A percentile compares a stretch with the other conserved stretches of the same genome.
Evolutionary conservation across 192 early-diverging fungal genomes (phyloP).

Genomic region (Backusella parvicylindrica): DNA sequence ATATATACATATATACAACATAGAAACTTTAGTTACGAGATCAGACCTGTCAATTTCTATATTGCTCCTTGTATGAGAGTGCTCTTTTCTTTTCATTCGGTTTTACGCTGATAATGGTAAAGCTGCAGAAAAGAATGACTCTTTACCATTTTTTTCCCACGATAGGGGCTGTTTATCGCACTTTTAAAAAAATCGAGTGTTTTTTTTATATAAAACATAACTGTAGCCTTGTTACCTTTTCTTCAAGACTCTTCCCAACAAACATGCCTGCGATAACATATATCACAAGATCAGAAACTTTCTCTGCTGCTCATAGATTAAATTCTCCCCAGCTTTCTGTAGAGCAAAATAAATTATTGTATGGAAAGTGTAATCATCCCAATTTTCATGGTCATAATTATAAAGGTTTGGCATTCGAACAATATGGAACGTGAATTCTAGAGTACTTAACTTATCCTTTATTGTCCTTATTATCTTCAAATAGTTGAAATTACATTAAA

Average conservation of each 20-base stretch:
- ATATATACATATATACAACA: no score
- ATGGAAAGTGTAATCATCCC: constrained; percentile 86
- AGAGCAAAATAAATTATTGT: constrained; percentile 70
- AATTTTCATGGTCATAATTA: constrained; percentile 94
- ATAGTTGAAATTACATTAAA: constrained; percentile 69
- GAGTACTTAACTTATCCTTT: not conserved
- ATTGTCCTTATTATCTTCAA: not conserved
- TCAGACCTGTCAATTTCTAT: no score
- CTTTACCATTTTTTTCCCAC: not conserved
- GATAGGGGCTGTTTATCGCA: not conserved
- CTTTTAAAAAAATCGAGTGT: no score
- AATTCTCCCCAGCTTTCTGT: constrained; percentile 68
- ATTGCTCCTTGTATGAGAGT: no score
- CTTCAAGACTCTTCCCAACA: not conserved
- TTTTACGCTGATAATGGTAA: no score
- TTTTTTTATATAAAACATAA: not conserved
- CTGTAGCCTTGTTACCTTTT: not conserved
- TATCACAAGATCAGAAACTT: constrained; percentile 72
- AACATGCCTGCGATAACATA: constrained; percentile 54
- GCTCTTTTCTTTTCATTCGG: no score
- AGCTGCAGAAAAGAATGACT: not conserved
- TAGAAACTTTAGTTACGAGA: no score
- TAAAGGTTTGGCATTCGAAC: constrained; percentile 45
- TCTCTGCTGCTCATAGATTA: constrained; percentile 89
- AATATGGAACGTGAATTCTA: not conserved